Conservation (phyloP, 139 green algal genomes). For the Chlamydomonas sphaeroides region DNA sequence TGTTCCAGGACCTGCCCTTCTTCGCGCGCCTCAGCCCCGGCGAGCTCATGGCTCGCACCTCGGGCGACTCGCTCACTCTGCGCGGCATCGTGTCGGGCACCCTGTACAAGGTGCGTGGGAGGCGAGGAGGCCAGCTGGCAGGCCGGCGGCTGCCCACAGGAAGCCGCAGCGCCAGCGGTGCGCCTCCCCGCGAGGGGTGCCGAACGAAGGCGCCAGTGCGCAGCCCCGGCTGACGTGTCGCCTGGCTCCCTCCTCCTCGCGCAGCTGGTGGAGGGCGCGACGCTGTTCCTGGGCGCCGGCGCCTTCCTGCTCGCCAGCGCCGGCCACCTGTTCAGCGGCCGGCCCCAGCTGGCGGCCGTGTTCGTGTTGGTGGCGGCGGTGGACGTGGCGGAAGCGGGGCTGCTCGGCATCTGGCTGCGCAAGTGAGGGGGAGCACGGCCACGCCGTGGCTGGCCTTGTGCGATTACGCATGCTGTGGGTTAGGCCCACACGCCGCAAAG, state of each 20-base stretch:
- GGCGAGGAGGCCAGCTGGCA: neutral
- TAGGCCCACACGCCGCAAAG: too few species aligned
- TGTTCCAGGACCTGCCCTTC: constrained; percentile 51
- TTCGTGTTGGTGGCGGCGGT: constrained; percentile 26
- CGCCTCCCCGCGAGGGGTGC: too few species aligned
- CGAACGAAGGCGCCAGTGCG: too few species aligned
- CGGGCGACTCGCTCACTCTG: constrained; percentile 43
- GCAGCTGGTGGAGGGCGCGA: constrained; percentile 46
- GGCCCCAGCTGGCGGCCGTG: constrained; percentile 13
- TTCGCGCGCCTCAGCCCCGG: constrained; percentile 40
- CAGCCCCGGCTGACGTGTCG: too few species aligned
- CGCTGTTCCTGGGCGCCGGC: constrained; percentile 38
- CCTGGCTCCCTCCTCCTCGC: too few species aligned
- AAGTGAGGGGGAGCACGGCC: neutral
- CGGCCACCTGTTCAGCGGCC: constrained; percentile 5
- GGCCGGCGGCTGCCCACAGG: neutral
- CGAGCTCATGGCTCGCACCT: constrained; percentile 53
- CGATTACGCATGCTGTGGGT: too few species aligned
- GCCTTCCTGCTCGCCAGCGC: constrained; percentile 11
- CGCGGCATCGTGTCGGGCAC: constrained; percentile 32
- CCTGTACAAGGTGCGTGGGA: constrained; percentile 28
- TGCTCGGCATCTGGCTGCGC: neutral
- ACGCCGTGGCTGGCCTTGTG: too few species aligned
- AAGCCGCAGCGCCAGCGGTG: neutral
- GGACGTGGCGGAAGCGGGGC: constrained; percentile 25